Evolutionary conservation across 2,329 filamentous ascomycete species (phyloP).

Genomic region (Emydomyces testavorans): DNA sequence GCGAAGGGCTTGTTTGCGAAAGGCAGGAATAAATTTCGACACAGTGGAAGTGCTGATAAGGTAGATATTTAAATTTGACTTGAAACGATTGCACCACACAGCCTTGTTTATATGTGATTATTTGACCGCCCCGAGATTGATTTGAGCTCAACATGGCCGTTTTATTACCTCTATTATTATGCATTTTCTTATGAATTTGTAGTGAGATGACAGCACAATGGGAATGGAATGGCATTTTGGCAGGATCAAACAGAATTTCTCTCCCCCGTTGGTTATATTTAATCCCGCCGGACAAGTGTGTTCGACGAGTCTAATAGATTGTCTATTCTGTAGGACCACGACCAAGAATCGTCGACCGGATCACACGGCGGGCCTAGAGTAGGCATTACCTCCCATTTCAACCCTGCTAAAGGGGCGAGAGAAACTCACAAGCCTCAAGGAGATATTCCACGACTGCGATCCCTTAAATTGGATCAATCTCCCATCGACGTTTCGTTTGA

Average conservation of each 20-base stretch:
- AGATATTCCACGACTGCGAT: neutral
- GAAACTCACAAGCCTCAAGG: neutral
- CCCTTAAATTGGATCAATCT: constrained; percentile 4
- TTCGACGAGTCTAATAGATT: constrained; percentile 6
- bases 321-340: constrained; percentile 3
- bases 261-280: neutral
- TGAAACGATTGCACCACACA: neutral
- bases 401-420: neutral
- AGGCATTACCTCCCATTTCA: neutral
- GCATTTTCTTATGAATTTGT: constrained; percentile 7
- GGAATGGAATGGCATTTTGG: constrained; percentile 7
- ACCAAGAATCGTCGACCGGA: neutral
- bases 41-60: constrained; percentile 59
- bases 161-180: neutral
- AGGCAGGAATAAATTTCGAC: constrained; percentile 69
- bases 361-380: neutral
- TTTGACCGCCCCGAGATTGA: neutral
- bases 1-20: constrained; percentile 87
- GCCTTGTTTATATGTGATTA: neutral
- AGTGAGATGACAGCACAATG: constrained; percentile 7
- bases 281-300: neutral
- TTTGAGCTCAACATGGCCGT: neutral
- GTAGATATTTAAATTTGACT: constrained; percentile 58
- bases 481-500: neutral
- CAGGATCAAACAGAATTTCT: neutral